These are phyloP conservation scores for Onygena corvina DNA, from an alignment of 2,329 filamentous ascomycete species.

Conservation along the genomic window DNA sequence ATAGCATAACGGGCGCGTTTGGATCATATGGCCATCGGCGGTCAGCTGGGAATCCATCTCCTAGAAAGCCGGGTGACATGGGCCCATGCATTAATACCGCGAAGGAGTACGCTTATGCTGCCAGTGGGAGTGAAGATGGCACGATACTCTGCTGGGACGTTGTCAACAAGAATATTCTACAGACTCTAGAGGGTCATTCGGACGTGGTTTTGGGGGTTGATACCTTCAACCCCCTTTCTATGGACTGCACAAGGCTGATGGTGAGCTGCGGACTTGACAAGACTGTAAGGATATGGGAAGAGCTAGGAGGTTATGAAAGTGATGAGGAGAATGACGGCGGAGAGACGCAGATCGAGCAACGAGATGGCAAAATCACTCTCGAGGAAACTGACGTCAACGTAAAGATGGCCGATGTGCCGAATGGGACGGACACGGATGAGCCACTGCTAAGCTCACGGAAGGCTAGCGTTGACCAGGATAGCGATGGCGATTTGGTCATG, in stretches of 20 bases:
- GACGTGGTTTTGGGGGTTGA: constrained; percentile 50
- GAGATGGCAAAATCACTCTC: too few relatives aligned
- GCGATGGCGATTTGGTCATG: constrained; percentile 1
- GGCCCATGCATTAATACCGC: constrained; percentile 11
- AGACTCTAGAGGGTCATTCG: constrained; percentile 48
- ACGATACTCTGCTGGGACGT: constrained; percentile 84
- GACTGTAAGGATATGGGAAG: constrained; percentile 51
- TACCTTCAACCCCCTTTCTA: constrained; percentile 36
- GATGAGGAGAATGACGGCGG: neutral
- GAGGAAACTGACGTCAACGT: neutral
- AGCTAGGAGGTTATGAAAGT: constrained; percentile 17
- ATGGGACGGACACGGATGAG: neutral
- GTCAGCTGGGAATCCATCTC: neutral
- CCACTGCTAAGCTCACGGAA: neutral
- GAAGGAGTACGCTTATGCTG: constrained; percentile 50
- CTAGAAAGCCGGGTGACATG: constrained; percentile 16
- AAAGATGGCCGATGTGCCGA: neutral
- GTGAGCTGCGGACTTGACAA: constrained; percentile 53
- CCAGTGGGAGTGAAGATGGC: constrained; percentile 73
- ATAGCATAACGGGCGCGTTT: constrained; percentile 75
- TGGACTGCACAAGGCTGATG: constrained; percentile 38
- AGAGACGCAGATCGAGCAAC: neutral
- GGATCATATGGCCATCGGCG: constrained; percentile 45
- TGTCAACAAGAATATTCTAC: constrained; percentile 67
- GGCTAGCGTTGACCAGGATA: neutral